Conservation (phyloP, 805 yeast species). For the Yarrowia osloensis region DNA sequence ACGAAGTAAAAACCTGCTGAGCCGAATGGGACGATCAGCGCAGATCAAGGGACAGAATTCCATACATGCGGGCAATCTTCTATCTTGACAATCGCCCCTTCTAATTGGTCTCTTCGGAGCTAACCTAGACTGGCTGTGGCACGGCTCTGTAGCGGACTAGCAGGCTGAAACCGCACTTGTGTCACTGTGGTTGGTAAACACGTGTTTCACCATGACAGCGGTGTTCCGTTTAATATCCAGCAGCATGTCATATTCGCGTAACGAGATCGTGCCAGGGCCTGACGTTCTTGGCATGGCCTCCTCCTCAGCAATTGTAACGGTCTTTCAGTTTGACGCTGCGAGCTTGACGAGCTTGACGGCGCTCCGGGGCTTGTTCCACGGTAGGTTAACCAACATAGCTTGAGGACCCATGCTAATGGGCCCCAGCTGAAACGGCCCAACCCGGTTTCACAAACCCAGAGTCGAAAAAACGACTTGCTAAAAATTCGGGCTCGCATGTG, state of each 20-base stretch:
- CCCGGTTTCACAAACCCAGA: too few species aligned
- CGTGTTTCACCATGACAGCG: too few species aligned
- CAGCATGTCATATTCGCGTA: background rate
- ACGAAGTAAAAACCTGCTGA: background rate
- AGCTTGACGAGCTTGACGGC: too few species aligned
- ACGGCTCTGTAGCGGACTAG: background rate
- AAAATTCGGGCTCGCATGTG: too few species aligned
- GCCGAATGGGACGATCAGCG: background rate
- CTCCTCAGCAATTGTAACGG: background rate
- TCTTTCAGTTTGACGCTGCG: background rate
- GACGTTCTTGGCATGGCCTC: conserved; percentile 6
- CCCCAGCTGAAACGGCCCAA: too few species aligned
- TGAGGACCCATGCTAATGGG: too few species aligned
- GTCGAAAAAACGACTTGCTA: too few species aligned
- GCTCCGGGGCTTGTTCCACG: too few species aligned
- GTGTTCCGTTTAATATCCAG: too few species aligned
- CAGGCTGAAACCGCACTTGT: too few species aligned
- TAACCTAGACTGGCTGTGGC: background rate
- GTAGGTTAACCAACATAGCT: too few species aligned
- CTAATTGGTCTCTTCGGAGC: background rate
- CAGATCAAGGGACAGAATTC: conserved; percentile 17
- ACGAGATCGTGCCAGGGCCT: background rate
- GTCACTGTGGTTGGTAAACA: too few species aligned
- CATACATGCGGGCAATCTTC: conserved; percentile 10
- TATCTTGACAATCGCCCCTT: background rate